Evolutionary conservation across 2,329 filamentous ascomycete species (phyloP).

Genomic region (Aspergillus thermomutatus): DNA sequence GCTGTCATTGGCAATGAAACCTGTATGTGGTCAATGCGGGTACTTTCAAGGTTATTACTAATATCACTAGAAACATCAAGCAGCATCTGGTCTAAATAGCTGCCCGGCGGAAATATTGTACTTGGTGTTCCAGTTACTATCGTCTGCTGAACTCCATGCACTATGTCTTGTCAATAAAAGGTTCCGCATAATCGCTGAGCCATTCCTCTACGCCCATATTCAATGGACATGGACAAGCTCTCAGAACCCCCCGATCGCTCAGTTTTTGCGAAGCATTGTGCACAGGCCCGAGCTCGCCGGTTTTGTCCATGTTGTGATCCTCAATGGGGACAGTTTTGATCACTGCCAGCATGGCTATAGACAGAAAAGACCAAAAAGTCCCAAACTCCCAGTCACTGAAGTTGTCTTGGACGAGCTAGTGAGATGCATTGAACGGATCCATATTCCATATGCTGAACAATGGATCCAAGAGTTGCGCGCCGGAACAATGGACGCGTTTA

Average conservation of each 20-base stretch:
- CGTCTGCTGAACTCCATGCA: constrained; percentile 7
- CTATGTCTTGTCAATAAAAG: constrained; percentile 13
- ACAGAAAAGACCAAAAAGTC: neutral
- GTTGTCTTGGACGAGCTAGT: constrained; percentile 3
- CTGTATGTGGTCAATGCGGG: constrained; percentile 1
- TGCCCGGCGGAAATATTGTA: constrained; percentile 13
- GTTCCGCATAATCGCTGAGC: constrained; percentile 13
- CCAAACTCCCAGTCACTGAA: constrained; percentile 2
- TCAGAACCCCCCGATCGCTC: constrained; percentile 10
- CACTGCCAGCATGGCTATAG: accelerated
- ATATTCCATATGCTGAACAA: neutral
- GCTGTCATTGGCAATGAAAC: neutral
- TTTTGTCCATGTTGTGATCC: constrained; percentile 10
- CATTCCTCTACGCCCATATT: constrained; percentile 18
- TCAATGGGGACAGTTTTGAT: constrained; percentile 1
- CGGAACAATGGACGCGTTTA: constrained; percentile 3
- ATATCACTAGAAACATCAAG: constrained; percentile 1
- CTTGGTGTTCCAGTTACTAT: constrained; percentile 15
- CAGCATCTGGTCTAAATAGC: neutral
- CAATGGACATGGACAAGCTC: constrained; percentile 10
- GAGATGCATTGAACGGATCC: constrained; percentile 1
- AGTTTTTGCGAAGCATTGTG: constrained; percentile 14
- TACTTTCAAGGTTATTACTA: neutral
- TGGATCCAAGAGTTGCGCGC: constrained; percentile 4
- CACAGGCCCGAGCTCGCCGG: constrained; percentile 14